Conservation (phyloP, 2,329 filamentous ascomycete genomes). For the Colletotrichum cordylinicola region DNA sequence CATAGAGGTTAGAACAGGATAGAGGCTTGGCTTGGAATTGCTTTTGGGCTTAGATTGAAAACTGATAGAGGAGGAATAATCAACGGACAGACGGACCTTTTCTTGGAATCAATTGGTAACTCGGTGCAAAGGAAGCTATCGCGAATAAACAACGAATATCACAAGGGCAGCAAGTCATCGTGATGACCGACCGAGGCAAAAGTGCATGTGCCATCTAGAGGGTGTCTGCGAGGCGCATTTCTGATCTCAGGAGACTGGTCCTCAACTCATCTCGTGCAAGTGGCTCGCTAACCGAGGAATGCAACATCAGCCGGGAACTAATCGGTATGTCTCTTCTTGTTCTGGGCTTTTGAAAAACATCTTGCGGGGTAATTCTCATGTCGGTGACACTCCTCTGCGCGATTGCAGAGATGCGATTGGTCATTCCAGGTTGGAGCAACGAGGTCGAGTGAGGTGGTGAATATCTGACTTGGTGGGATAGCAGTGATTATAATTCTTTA, state of each 20-base stretch:
- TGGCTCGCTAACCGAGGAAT: background rate
- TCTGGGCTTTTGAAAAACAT: background rate
- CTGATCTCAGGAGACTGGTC: background rate
- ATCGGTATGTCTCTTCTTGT: background rate
- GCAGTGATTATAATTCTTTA: background rate
- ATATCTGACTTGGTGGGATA: background rate
- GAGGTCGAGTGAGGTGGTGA: background rate
- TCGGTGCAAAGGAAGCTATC: background rate
- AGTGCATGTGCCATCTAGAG: background rate
- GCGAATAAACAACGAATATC: background rate
- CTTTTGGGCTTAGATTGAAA: background rate
- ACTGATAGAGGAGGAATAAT: background rate
- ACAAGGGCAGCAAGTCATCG: background rate
- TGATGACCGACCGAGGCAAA: background rate
- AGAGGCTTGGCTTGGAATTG: background rate
- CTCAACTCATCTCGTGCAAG: background rate
- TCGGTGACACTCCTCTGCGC: background rate
- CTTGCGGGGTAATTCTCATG: background rate
- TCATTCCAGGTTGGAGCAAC: background rate
- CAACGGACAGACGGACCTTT: background rate
- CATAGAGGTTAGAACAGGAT: background rate
- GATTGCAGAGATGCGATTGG: background rate
- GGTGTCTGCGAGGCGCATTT: background rate
- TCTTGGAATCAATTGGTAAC: background rate
- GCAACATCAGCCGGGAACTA: background rate